A percentile compares a stretch with the other conserved stretches of the same genome.
Conservation (phyloP, 352 stramenopile species). For the Phytophthora kernoviae region DNA sequence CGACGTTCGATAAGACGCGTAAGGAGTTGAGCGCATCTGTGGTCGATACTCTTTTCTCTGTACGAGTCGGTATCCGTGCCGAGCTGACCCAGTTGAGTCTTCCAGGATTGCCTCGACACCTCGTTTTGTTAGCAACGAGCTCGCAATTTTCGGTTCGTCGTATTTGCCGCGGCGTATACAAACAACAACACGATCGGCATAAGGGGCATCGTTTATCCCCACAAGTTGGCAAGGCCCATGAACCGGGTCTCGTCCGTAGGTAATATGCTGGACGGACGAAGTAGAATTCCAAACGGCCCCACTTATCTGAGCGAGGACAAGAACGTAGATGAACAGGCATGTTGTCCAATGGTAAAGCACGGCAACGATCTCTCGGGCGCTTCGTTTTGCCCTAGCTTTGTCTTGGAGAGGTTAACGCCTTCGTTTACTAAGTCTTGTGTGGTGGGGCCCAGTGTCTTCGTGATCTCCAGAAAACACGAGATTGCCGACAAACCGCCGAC, state of each 20-base stretch:
- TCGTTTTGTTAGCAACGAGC: conserved; percentile 30
- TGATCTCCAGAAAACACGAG: not conserved
- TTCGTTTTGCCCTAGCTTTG: not conserved
- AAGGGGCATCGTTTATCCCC: conserved; percentile 48
- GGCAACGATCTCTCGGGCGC: not conserved
- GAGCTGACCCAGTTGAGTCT: conserved; percentile 13
- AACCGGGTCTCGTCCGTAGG: not conserved
- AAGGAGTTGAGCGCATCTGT: conserved; percentile 11
- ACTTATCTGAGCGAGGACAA: conserved; percentile 5
- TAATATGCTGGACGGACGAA: not conserved
- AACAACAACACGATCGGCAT: conserved; percentile 14
- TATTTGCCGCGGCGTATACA: conserved; percentile 1
- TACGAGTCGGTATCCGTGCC: conserved; percentile 39
- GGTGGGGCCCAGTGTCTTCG: not conserved
- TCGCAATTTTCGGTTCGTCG: conserved; percentile 26
- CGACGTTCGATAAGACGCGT: conserved; percentile 1
- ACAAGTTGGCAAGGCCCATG: conserved; percentile 4
- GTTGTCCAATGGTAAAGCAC: conserved; percentile 9
- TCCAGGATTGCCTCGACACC: conserved; percentile 19
- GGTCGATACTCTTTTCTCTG: not conserved
- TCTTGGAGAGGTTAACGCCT: not conserved
- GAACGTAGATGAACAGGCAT: conserved; percentile 1
- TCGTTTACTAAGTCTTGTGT: not conserved
- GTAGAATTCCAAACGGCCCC: conserved; percentile 4
- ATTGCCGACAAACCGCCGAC: not conserved